These are phyloP conservation scores for Gaeumannomyces sp. DNA, from an alignment of 2,329 filamentous ascomycete species.

Conservation along the genomic window DNA sequence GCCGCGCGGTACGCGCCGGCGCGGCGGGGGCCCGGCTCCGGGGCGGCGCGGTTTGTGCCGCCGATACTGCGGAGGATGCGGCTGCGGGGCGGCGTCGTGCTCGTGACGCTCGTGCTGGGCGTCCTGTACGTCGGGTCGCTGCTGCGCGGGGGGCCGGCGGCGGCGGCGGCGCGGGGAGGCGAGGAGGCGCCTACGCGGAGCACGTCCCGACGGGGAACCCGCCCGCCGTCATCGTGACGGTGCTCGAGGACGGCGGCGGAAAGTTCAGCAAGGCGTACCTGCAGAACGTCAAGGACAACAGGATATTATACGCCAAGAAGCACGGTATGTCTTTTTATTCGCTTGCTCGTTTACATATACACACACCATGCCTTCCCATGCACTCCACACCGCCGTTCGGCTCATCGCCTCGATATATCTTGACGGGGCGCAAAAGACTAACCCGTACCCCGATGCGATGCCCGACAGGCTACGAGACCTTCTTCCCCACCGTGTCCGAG, in stretches of 20 bases:
- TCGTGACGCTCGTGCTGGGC: conserved; percentile 55
- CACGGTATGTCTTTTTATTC: conserved; percentile 62
- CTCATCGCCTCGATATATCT: not conserved
- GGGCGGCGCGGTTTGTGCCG: conserved; percentile 17
- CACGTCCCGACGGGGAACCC: conserved; percentile 47
- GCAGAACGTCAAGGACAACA: conserved; percentile 71
- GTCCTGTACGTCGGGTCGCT: conserved; percentile 39
- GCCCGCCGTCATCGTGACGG: conserved; percentile 66
- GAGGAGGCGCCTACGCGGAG: conserved; percentile 12
- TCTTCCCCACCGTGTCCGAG: conserved; percentile 71
- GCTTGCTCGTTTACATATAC: not conserved
- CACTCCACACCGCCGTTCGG: not conserved
- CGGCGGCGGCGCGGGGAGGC: not conserved
- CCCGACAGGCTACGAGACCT: conserved; percentile 69
- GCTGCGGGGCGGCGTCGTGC: conserved; percentile 50
- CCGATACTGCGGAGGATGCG: conserved; percentile 55
- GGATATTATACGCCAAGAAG: conserved; percentile 74
- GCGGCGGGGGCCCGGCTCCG: conserved; percentile 45
- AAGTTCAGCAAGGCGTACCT: conserved; percentile 61
- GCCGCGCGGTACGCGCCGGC: conserved; percentile 60
- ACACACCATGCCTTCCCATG: too few species aligned
- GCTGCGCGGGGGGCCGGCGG: conserved; percentile 5
- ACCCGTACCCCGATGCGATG: not conserved
- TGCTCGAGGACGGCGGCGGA: conserved; percentile 62
- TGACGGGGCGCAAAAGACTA: not conserved